A percentile compares a stretch with the other conserved stretches of the same genome.
These are phyloP conservation scores for Metschnikowia gruessii DNA, from an alignment of 805 yeast species.

Conservation along the genomic window DNA sequence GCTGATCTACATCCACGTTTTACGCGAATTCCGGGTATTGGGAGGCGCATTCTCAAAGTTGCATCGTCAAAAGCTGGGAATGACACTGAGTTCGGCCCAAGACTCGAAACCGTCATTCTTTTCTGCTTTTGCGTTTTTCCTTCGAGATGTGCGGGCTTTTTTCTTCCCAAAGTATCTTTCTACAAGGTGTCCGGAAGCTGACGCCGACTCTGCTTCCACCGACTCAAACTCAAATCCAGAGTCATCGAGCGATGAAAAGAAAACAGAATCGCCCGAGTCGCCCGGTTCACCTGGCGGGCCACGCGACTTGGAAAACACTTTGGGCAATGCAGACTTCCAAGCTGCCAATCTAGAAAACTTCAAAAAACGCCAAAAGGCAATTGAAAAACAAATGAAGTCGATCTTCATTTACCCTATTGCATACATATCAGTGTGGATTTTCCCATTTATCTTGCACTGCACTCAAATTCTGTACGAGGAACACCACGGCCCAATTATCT, in stretches of 20 bases:
- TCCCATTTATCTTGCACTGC: constrained; percentile 68
- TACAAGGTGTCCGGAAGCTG: constrained; percentile 17
- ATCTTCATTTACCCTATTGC: constrained; percentile 84
- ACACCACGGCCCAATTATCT: constrained; percentile 49
- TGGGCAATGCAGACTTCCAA: constrained; percentile 45
- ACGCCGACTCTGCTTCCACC: constrained; percentile 1
- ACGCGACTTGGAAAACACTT: constrained; percentile 20
- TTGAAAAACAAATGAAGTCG: constrained; percentile 73
- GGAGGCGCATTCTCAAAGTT: constrained; percentile 44
- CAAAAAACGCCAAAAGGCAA: constrained; percentile 58
- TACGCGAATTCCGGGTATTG: constrained; percentile 54
- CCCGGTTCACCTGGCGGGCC: constrained; percentile 15
- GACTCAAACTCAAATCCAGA: constrained; percentile 3
- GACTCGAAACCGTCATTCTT: constrained; percentile 25
- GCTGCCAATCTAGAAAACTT: constrained; percentile 59
- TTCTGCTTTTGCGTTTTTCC: constrained; percentile 32
- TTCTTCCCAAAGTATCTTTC: constrained; percentile 29
- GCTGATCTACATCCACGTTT: constrained; percentile 70
- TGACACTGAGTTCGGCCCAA: not conserved
- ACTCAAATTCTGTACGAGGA: constrained; percentile 51
- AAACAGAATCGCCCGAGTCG: constrained; percentile 6
- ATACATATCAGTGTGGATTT: constrained; percentile 75
- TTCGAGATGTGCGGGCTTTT: constrained; percentile 22
- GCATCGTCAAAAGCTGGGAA: constrained; percentile 19
- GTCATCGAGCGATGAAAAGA: constrained; percentile 6